Evolutionary conservation across 2,329 filamentous ascomycete genomes (phyloP), one percentile per base, ranked within the genome.

Genomic region (Leptographium galeiforme): DNA sequence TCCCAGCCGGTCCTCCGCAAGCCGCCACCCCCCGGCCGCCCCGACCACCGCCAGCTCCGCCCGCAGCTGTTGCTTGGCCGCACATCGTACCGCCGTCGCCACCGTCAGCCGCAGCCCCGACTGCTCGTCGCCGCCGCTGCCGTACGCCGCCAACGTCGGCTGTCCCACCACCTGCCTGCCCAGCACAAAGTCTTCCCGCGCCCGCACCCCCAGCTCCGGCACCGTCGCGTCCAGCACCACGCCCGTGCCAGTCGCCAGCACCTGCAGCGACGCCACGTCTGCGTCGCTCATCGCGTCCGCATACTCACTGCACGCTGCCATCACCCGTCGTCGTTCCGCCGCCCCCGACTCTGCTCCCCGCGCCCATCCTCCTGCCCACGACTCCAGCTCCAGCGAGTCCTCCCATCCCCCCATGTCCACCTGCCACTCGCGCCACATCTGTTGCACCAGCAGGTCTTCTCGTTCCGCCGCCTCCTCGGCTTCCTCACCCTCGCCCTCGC

Each of bases 401-500:
- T 72, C 70, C 70, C 80, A 82, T 55, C 83, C 74, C 16, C 76
- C 75, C 25, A 82, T 63, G 61, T 84, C 81, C 34, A 89, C 65
- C 19, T 72, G 68, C 83, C 87, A 91, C 56, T 79, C 77, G 39
- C 81, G 71, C 75, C 84, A 85, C 1, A 75, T 67, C 64, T 89
- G 81, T 45, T 75, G 72, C 57, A 85, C 67, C 3, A 83, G 67
- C 59, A 88, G 82, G 50, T 83, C 76, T 56, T 86, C 78, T 13
- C 75, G 57, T 46, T 70, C 65, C 32, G 67, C 56, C 32, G 64
- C 68, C 48, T 67, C 66, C 60, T 72, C 70, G 69, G 79, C 82
- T 54, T 83, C 74, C 13, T 75, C 75, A n/a, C 82, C 63, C n/a
- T 19, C 16, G 18, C 6, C 85, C 78, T 39, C 36, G 36, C 60